Base-by-base conservation (phyloP, 2,329 filamentous ascomycete species). In the Xylariaceae sp. region DNA sequence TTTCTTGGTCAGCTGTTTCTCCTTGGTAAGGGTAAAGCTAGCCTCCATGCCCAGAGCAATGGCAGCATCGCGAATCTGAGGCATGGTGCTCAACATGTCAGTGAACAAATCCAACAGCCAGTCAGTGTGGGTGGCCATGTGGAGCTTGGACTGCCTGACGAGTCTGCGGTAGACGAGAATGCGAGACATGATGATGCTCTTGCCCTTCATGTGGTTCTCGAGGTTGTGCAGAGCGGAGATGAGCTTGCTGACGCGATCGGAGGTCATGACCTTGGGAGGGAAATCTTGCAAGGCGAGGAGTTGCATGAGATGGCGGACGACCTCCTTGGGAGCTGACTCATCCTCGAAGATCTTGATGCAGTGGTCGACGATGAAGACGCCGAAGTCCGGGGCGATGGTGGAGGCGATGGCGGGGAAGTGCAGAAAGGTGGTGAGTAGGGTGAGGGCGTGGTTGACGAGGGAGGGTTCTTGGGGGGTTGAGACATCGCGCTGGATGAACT, bases 91-190 rank as follows among this genome's bases (percentile, higher is more conserved):
- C 32, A 95, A 75, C 75, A 96, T 83, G 40, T 89, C 88, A 17
- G 82, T 82, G 52, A 97, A 82, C 17, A 95, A 71, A 62, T 94
- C 85, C 41, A 85, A 76, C 39, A 96, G 73, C 92, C 93, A 98
- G 48, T 88, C 77, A 3, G 78, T 73, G 44, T 89, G 82, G 20
- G 76, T 69, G 14, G 83, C 68, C 83, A 98, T 95, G 19, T 81
- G 71, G 16, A 73, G 67, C 40, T 78, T 83, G 4, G 82, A 79
- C 65, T 94, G 87, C 48, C 79, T 78, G 20, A 95, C 57, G 2
- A 98, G 72, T 43, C 82, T 84, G 52, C 82, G 81, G 62, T 95
- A 96, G 41, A 95, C 85, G 37, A 82, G 73, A 10, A 95, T 74
- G 14, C 92, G 82, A 47, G 86, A 83, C 55, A 85, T 82, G 32